phyloP scores from a whole-genome alignment of 2,329 filamentous ascomycete species.

The Aspergillus carbonarius region DNA sequence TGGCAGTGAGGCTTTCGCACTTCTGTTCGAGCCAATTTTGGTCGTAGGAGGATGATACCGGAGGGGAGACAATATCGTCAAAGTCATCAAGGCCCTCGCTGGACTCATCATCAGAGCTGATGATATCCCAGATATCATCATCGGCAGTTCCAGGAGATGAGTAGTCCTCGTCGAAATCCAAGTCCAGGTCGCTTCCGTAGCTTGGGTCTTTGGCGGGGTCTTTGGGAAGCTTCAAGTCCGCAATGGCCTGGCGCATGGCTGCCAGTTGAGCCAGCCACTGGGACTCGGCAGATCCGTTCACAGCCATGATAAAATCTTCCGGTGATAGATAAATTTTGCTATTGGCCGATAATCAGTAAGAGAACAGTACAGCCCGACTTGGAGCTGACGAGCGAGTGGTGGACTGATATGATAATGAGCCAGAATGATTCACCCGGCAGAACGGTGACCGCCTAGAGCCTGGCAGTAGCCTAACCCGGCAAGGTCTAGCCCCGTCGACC shows the following conservation, averaged over 20 bases:
- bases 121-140: slow-evolving; percentile 84
- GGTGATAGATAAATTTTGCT: too few relatives aligned
- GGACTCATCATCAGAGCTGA: slow-evolving; percentile 69
- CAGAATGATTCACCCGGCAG: slow-evolving; percentile 1
- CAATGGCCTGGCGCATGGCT: slow-evolving; percentile 83
- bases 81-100: slow-evolving; percentile 63
- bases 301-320: slow-evolving; percentile 15
- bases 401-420: not conserved
- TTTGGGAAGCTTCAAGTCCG: slow-evolving; percentile 63
- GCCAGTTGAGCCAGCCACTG: slow-evolving; percentile 84
- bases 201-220: slow-evolving; percentile 42
- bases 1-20: slow-evolving; percentile 65
- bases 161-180: slow-evolving; percentile 64
- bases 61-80: slow-evolving; percentile 39
- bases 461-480: not conserved
- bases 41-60: slow-evolving; percentile 48
- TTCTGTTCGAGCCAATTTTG: slow-evolving; percentile 69
- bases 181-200: slow-evolving; percentile 55
- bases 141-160: slow-evolving; percentile 63
- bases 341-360: not conserved
- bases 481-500: not conserved
- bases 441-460: not conserved
- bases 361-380: not conserved
- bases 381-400: not conserved
- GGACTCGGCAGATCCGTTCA: slow-evolving; percentile 39